Percentiles rank a stretch among this genome's conserved stretches.
phyloP scores from a whole-genome alignment of 2,329 filamentous ascomycete genomes.

The Clonostachys solani region DNA sequence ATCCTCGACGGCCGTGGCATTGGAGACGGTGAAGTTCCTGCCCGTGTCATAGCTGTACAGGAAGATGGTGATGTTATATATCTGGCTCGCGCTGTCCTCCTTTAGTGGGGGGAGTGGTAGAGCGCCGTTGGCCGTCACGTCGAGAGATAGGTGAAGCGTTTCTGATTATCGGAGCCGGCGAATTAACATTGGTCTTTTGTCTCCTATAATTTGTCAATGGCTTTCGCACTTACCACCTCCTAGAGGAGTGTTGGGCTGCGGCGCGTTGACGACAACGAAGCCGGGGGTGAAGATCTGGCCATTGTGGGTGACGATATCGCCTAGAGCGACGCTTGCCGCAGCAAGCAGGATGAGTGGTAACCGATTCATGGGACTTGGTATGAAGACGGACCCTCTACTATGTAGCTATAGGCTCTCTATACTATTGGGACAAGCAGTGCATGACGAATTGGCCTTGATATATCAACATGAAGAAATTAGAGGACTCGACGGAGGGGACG shows the following conservation, averaged over 20 bases:
- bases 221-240: conserved; percentile 48
- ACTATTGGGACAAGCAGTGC: no score
- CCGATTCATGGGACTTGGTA: no score
- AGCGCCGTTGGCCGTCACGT: conserved; percentile 62
- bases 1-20: conserved; percentile 48
- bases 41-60: conserved; percentile 59
- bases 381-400: no score
- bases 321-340: conserved; percentile 8
- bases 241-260: conserved; percentile 59
- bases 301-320: conserved; percentile 50
- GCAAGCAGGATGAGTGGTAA: background rate
- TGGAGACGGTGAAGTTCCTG: conserved; percentile 65
- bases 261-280: conserved; percentile 61
- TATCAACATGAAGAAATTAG: no score
- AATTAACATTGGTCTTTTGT: background rate
- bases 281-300: conserved; percentile 69
- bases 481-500: no score
- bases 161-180: conserved; percentile 23
- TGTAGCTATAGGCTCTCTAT: no score
- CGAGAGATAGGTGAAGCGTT: conserved; percentile 59
- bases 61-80: conserved; percentile 64
- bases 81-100: conserved; percentile 47
- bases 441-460: no score
- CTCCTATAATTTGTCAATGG: background rate
- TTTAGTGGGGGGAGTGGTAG: conserved; percentile 54